These are phyloP conservation scores for Domatiomyces catenatus DNA, from an alignment of 2,329 filamentous ascomycete genomes.

Conservation along the genomic window DNA sequence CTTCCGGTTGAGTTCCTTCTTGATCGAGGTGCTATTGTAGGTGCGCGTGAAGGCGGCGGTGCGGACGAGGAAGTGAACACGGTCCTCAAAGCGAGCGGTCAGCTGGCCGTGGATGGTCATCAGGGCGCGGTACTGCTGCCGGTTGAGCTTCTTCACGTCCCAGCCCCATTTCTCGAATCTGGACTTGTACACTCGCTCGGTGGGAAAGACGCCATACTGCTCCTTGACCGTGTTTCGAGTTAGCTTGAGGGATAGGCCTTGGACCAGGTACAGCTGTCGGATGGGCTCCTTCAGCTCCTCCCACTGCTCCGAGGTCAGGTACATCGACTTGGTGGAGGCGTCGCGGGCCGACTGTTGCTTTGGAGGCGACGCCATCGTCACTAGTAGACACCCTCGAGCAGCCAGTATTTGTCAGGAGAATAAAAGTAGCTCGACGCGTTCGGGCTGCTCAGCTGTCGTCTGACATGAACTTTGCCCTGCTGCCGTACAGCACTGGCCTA, in stretches of 20 bases:
- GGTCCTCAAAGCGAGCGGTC: not conserved
- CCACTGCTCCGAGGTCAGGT: conserved; percentile 5
- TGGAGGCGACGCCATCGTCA: not conserved
- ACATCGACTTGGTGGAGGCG: conserved; percentile 1
- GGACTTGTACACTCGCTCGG: conserved; percentile 10
- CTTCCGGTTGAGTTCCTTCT: conserved; percentile 10
- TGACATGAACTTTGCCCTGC: not conserved
- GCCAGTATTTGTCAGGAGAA: not conserved
- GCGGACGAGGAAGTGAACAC: conserved; percentile 8
- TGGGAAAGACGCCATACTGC: conserved; percentile 4
- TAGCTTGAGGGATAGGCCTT: conserved; percentile 6
- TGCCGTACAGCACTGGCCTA: not conserved
- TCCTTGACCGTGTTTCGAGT: conserved; percentile 5
- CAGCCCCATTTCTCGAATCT: conserved; percentile 11
- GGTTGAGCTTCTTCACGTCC: conserved; percentile 10
- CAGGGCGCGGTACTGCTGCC: conserved; percentile 10
- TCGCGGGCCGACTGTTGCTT: conserved; percentile 5
- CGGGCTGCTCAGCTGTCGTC: not conserved
- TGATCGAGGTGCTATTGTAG: conserved; percentile 5
- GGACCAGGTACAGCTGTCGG: conserved; percentile 6
- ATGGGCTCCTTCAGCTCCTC: conserved; percentile 6
- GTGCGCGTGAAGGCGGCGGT: conserved; percentile 4
- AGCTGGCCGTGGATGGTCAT: conserved; percentile 3
- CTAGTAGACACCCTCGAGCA: not conserved
- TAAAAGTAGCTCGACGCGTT: not conserved